Percentiles rank a stretch among this genome's conserved stretches.
phyloP scores from a whole-genome alignment of 2,329 filamentous ascomycete species.

The Domatiomyces catenatus region DNA sequence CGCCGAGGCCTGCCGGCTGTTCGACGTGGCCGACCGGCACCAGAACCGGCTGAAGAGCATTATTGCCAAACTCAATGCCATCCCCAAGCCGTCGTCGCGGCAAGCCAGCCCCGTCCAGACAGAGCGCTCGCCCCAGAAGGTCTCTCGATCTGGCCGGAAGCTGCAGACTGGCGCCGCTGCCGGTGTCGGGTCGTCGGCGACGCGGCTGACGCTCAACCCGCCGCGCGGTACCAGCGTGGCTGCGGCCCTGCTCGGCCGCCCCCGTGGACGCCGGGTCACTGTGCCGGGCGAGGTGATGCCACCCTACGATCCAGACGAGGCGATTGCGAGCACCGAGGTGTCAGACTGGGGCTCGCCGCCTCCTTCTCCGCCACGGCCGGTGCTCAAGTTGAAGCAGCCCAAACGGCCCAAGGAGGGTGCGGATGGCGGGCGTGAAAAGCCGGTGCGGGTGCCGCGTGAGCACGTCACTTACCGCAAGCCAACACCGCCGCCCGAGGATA shows the following conservation, averaged over 20 bases:
- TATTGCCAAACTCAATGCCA: slow-evolving; percentile 44
- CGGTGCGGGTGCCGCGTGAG: slow-evolving; percentile 8
- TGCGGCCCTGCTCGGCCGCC: slow-evolving; percentile 20
- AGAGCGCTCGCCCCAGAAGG: slow-evolving; percentile 25
- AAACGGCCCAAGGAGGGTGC: slow-evolving; percentile 21
- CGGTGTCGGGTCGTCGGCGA: slow-evolving; percentile 6
- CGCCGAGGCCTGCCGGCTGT: slow-evolving; percentile 41
- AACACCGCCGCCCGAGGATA: slow-evolving; percentile 42
- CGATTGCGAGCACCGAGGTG: slow-evolving; percentile 32
- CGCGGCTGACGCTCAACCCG: slow-evolving; percentile 26
- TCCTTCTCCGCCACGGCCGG: slow-evolving; percentile 16
- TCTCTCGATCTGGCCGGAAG: slow-evolving; percentile 27
- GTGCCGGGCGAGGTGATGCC: slow-evolving; percentile 24
- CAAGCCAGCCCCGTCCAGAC: slow-evolving; percentile 39
- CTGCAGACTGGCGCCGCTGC: slow-evolving; percentile 18
- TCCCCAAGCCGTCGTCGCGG: slow-evolving; percentile 44
- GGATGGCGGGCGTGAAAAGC: slow-evolving; percentile 2
- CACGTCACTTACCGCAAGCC: slow-evolving; percentile 14
- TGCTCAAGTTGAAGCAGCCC: slow-evolving; percentile 25
- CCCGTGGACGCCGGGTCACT: slow-evolving; percentile 24
- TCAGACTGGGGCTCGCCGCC: slow-evolving; percentile 27
- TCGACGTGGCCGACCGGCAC: slow-evolving; percentile 43
- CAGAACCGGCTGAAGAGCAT: slow-evolving; percentile 43
- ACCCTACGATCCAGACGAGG: slow-evolving; percentile 29
- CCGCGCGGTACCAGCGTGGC: slow-evolving; percentile 13